phyloP scores from a whole-genome alignment of 2,329 filamentous ascomycete genomes.

The Xylaria sp. region DNA sequence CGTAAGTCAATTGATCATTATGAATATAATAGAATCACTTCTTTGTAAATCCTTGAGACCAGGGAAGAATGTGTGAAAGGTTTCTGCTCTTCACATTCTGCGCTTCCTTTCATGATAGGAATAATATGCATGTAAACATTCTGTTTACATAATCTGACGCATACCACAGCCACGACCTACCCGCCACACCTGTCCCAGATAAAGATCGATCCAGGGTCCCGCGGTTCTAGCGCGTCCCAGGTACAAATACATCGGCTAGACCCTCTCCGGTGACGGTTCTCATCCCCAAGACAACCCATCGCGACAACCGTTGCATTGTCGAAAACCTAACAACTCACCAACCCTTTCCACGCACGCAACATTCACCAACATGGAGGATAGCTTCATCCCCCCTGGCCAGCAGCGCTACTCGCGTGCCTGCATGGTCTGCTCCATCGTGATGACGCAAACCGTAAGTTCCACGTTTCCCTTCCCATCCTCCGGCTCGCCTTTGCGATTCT shows the following conservation, averaged over 20 bases:
- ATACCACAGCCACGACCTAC: neutral
- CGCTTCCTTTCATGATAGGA: no score
- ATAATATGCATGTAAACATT: neutral
- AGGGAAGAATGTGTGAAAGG: no score
- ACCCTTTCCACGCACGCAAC: neutral
- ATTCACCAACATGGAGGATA: slow-evolving; percentile 41
- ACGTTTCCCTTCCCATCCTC: slow-evolving; percentile 14
- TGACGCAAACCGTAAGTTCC: slow-evolving; percentile 62
- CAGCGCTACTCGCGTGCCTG: slow-evolving; percentile 88
- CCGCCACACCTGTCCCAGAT: neutral
- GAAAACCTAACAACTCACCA: neutral
- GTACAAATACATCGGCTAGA: no score
- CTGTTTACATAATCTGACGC: neutral
- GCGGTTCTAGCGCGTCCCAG: no score
- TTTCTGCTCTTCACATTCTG: no score
- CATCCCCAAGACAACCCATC: neutral
- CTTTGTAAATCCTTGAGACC: no score
- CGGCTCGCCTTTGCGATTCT: neutral
- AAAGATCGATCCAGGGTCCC: no score
- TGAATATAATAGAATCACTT: no score
- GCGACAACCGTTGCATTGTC: neutral
- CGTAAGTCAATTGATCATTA: neutral
- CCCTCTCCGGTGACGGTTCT: neutral
- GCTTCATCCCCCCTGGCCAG: slow-evolving; percentile 68
- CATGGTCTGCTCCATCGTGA: slow-evolving; percentile 97